Base-by-base conservation (phyloP, 1,139 yeast species). In the Blastobotrys buckinghamii region DNA sequence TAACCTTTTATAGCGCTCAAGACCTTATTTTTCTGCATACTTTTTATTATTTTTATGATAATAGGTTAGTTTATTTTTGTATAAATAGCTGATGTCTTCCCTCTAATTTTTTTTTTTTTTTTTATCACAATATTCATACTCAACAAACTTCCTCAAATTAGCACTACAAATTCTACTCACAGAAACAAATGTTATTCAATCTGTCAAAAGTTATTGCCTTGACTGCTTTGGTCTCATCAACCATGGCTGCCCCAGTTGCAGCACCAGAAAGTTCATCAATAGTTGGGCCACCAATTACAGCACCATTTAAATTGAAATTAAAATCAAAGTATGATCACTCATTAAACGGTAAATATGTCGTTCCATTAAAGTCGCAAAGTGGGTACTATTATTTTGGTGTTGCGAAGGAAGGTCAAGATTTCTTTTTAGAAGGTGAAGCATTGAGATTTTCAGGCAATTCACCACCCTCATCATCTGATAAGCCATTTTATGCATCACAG, bases 221-320 rank as follows among this genome's bases (percentile, higher is more conserved):
- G 9, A 29, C 32, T 29, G 24, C 24, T 5, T 4, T 7, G 4
- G 24, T 5, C 4, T 2, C 32, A 29, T 6, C n/a, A 29, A 5
- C n/a, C 12, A 4, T 29, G 9, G 10, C 32, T 29, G 32, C 12
- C 4, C n/a, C 32, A 6, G 24, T 22, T 5, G 5, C 32, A 29
- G 32, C 3, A 29, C 32, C 32, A 29, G 32, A 5, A 6, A 13
- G n/a, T 12, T 6, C 10, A 6, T 10, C 32, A 10, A 32, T 6
- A 39, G 42, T 39, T 9, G 42, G 42, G 16, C 42, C 42, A 24
- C 42, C 42, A 24, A 39, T 39, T 19, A 39, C 42, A 30, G 42
- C 42, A n/a, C 42, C 42, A 26, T 39, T 39, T 17, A 22, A 39
- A 6, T 30, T 39, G 16, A 17, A 20, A n/a, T 9, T 37, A 15